Percentiles rank a stretch among this genome's conserved stretches.
Evolutionary conservation across 2,329 filamentous ascomycete genomes (phyloP).

Genomic region (Incumbomyces lentus): DNA sequence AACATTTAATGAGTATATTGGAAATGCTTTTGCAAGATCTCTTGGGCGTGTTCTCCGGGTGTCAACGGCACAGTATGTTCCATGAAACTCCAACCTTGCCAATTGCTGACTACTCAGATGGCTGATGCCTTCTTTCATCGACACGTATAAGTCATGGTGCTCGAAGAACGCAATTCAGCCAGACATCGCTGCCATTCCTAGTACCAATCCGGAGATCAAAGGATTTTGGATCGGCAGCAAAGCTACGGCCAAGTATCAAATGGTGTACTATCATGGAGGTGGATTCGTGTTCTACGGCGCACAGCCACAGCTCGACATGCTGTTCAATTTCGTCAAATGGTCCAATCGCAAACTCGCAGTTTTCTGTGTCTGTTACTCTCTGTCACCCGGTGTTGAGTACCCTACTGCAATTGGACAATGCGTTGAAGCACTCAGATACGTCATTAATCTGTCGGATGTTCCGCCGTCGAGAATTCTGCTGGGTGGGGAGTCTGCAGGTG

Average conservation of each 20-base stretch:
- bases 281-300: conserved; percentile 18
- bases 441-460: conserved; percentile 26
- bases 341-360: conserved; percentile 38
- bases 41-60: conserved; percentile 1
- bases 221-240: conserved; percentile 19
- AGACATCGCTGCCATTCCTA: conserved; percentile 14
- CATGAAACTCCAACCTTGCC: no score
- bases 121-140: conserved; percentile 13
- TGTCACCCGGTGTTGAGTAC: conserved; percentile 38
- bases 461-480: conserved; percentile 28
- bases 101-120: conserved; percentile 12
- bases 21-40: conserved; percentile 23
- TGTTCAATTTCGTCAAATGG: conserved; percentile 14
- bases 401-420: conserved; percentile 35
- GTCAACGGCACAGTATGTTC: conserved; percentile 9
- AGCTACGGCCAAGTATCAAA: conserved; percentile 16
- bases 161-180: conserved; percentile 7
- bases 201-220: conserved; percentile 11
- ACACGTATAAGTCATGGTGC: conserved; percentile 17
- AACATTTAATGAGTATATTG: conserved; percentile 28
- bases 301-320: conserved; percentile 15
- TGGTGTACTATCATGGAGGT: conserved; percentile 20
- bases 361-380: conserved; percentile 48
- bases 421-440: conserved; percentile 31
- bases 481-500: conserved; percentile 36